Percentiles rank a stretch among this genome's conserved stretches.
Conservation (phyloP, 2,329 filamentous ascomycete species). For the Sporothrix pseudoabietina region DNA sequence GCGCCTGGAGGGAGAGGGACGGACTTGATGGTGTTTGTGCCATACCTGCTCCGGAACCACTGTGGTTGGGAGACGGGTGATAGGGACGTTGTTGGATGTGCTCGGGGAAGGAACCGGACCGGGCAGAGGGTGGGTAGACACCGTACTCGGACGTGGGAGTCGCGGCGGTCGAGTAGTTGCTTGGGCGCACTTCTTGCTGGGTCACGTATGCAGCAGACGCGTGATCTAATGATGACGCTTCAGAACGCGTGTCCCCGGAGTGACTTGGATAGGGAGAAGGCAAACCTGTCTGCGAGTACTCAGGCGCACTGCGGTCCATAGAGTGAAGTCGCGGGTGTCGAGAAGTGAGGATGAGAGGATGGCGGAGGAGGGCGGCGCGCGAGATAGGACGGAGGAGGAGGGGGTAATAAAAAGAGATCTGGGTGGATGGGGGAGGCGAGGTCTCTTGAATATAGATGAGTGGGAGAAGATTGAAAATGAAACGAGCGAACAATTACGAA, state of each 20-base stretch:
- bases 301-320: slow-evolving; percentile 67
- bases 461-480: slow-evolving; percentile 1
- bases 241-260: slow-evolving; percentile 74
- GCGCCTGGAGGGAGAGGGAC: slow-evolving; percentile 64
- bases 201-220: slow-evolving; percentile 86
- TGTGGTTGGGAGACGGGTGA: slow-evolving; percentile 73
- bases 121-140: slow-evolving; percentile 72
- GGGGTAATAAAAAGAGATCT: slow-evolving; percentile 19
- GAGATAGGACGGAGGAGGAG: not conserved
- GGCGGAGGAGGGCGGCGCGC: not conserved
- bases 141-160: slow-evolving; percentile 90
- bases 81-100: slow-evolving; percentile 85
- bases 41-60: slow-evolving; percentile 81
- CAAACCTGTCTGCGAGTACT: slow-evolving; percentile 89
- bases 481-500: slow-evolving; percentile 14
- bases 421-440: slow-evolving; percentile 18
- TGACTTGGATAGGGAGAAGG: slow-evolving; percentile 69
- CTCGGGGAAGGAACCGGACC: slow-evolving; percentile 83
- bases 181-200: slow-evolving; percentile 72
- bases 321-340: slow-evolving; percentile 38
- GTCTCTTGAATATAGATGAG: slow-evolving; percentile 23
- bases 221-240: slow-evolving; percentile 85
- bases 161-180: slow-evolving; percentile 72
- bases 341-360: slow-evolving; percentile 34
- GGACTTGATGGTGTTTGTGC: slow-evolving; percentile 96